Base-by-base conservation (phyloP, 2,329 filamentous ascomycete species). In the Exophiala spinifera region DNA sequence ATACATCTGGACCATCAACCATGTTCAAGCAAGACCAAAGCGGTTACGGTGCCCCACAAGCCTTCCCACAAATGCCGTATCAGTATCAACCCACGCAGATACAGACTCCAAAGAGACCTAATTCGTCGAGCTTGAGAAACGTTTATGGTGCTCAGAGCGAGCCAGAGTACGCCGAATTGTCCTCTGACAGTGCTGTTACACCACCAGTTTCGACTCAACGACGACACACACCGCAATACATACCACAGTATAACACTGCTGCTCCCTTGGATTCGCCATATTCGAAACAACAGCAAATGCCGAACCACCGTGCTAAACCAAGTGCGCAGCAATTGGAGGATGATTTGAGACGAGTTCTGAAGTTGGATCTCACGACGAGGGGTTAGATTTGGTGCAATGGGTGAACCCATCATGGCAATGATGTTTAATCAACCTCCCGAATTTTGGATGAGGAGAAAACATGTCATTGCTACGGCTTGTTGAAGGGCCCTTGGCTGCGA, bases 261-360 rank as follows among this genome's bases (percentile, higher is more conserved):
- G 53, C 13, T 31, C 14, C 37, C 0, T 21, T 46, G 11, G 39
- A 31, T 23, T 58, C 62, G 31, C 43, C 50, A n/a, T 64, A 51
- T 31, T 21, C 58, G 11, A 63, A 57, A 15, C 55, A 56, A 13
- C 50, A 50, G 39, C 53, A 57, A 48, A 48, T 49, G 43, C 56
- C 56, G 33, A 64, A 56, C 65, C 31, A 61, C 61, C 42, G 62
- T 64, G 46, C 61, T 53, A 61, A 67, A 21, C 44, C 67, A 21
- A 74, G 74, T 55, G 72, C 72, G 3, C 73, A 73, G 61, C 68
- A 72, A 49, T 74, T 77, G 63, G 75, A 77, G 60, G 74, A 77
- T 64, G 74, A 77, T 64, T 63, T 78, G 49, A 71, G 74, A 25
- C 69, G 74, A 25, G 74, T 77, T 28, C 60, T 78, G 64, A 77